A percentile compares a stretch with the other conserved stretches of the same genome.
phyloP scores from a whole-genome alignment of 768 basidiomycete genomes.

The Cystofilobasidium capitatum region DNA sequence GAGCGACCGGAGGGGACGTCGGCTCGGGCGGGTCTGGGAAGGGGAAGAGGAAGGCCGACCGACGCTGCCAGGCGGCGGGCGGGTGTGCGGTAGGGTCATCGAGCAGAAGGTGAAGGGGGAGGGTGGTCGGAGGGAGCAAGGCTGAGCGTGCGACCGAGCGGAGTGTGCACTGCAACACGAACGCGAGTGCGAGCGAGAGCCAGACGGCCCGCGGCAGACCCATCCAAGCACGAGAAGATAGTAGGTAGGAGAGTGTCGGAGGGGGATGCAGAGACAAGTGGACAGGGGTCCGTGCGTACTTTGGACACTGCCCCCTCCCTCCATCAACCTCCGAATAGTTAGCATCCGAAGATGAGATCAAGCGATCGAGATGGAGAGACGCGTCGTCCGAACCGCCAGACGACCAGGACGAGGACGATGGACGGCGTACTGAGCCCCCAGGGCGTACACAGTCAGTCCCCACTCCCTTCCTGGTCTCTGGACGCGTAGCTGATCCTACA shows the following conservation, averaged over 20 bases:
- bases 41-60: slow-evolving; percentile 10
- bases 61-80: not conserved
- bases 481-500: too few relatives aligned
- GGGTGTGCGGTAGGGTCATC: not conserved
- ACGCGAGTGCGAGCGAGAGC: slow-evolving; percentile 47
- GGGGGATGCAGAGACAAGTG: too few relatives aligned
- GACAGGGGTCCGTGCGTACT: too few relatives aligned
- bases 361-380: not conserved
- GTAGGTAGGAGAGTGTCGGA: not conserved
- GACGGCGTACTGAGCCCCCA: too few relatives aligned
- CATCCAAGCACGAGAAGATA: not conserved
- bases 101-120: too few relatives aligned
- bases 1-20: not conserved
- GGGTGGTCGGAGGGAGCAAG: slow-evolving; percentile 8
- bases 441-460: too few relatives aligned
- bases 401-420: too few relatives aligned
- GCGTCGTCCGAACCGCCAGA: too few relatives aligned
- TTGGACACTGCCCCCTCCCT: too few relatives aligned
- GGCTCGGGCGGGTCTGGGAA: slow-evolving; percentile 22
- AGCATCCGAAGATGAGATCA: not conserved
- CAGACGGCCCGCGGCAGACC: not conserved
- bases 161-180: slow-evolving; percentile 54
- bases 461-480: too few relatives aligned
- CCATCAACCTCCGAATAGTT: too few relatives aligned
- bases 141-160: slow-evolving; percentile 37